Evolutionary conservation across 1,284 basidiomycete genomes (phyloP).

Genomic region (Hymenochaete sp.): DNA sequence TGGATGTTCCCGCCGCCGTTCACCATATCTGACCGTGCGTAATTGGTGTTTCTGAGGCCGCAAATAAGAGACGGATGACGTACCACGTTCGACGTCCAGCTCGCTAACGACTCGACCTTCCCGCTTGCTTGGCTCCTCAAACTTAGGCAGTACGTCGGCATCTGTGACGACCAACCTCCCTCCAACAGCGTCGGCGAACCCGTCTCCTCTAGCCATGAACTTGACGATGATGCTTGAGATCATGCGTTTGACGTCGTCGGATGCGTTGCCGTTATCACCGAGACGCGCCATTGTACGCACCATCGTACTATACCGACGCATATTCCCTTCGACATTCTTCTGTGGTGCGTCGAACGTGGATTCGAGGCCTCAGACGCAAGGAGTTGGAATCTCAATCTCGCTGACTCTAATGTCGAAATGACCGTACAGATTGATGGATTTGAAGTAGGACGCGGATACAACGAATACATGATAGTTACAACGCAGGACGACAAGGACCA

Average conservation of each 20-base stretch:
- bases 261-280: conserved; percentile 45
- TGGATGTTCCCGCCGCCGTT: conserved; percentile 34
- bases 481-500: too few relatives aligned
- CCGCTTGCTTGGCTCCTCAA: conserved; percentile 30
- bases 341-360: too few relatives aligned
- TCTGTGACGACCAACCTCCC: conserved; percentile 31
- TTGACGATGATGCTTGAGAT: conserved; percentile 29
- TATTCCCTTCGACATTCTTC: conserved; percentile 41
- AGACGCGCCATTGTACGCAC: conserved; percentile 45
- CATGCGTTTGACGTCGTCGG: conserved; percentile 32
- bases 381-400: conserved; percentile 26
- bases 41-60: too few relatives aligned
- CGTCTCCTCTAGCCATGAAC: conserved; percentile 25
- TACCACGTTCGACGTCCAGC: conserved; percentile 39
- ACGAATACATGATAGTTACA: too few relatives aligned
- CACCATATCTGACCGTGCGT: conserved; percentile 40
- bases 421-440: too few relatives aligned
- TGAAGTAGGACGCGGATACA: too few relatives aligned
- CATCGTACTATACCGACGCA: conserved; percentile 45
- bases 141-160: conserved; percentile 31
- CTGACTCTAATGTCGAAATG: conserved; percentile 42
- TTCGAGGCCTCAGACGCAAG: too few relatives aligned
- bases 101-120: conserved; percentile 37
- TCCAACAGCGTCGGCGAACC: conserved; percentile 29
- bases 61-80: too few relatives aligned